Evolutionary conservation across 208 protist genomes (phyloP).

Genomic region (Polymyxa betae): DNA sequence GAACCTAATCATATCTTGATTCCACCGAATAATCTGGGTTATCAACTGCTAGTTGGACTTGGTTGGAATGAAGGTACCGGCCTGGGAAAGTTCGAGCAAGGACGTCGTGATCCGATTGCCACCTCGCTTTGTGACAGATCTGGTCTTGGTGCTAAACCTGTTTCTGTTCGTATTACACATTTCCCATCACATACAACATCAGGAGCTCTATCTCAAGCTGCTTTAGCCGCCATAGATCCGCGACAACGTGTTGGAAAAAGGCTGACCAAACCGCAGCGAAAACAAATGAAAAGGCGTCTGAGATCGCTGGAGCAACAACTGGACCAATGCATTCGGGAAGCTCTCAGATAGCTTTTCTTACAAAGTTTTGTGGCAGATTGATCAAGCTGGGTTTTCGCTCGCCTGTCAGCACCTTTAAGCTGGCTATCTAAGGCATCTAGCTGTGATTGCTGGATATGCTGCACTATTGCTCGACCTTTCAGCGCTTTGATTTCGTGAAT

Average conservation of each 20-base stretch:
- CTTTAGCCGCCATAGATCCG: background rate
- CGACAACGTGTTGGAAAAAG: background rate
- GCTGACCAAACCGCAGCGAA: background rate
- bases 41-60: constrained; percentile 2
- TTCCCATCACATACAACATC: background rate
- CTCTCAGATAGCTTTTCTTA: background rate
- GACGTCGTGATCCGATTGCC: background rate
- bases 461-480: too few species aligned
- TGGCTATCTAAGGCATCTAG: too few species aligned
- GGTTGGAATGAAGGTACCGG: constrained; percentile 22
- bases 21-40: background rate
- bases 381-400: too few species aligned
- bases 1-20: background rate
- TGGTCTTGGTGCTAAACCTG: background rate
- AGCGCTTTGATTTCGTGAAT: too few species aligned
- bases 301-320: background rate
- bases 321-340: background rate
- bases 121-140: background rate
- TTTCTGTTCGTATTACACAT: background rate
- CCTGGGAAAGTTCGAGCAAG: background rate
- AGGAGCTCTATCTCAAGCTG: background rate
- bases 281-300: background rate
- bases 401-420: too few species aligned
- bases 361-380: too few species aligned
- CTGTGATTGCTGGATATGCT: too few species aligned